These are phyloP conservation scores for Plasmopara halstedii DNA, from an alignment of 352 stramenopile genomes.

Conservation along the genomic window DNA sequence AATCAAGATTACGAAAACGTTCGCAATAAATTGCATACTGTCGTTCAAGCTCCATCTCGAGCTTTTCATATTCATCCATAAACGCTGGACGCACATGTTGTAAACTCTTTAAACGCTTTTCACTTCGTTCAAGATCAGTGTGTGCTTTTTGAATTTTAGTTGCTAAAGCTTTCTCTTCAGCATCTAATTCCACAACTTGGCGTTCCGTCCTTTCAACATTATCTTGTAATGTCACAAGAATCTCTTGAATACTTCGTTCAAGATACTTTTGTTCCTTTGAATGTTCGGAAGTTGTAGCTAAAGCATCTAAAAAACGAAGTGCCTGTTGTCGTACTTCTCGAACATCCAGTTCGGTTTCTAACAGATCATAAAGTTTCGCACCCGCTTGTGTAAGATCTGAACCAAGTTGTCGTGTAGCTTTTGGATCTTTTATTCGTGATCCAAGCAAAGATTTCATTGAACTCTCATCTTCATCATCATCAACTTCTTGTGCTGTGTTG, in stretches of 20 bases:
- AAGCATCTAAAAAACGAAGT: slow-evolving; percentile 89
- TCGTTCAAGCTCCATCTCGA: slow-evolving; percentile 93
- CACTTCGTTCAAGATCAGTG: slow-evolving; percentile 91
- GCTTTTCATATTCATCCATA: slow-evolving; percentile 97
- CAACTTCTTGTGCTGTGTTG: slow-evolving; percentile 35
- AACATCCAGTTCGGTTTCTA: slow-evolving; percentile 88
- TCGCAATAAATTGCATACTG: slow-evolving; percentile 94
- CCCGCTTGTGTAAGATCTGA: slow-evolving; percentile 92
- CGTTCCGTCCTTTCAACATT: slow-evolving; percentile 82
- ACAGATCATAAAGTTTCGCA: slow-evolving; percentile 87
- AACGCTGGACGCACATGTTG: slow-evolving; percentile 92
- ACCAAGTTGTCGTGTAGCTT: slow-evolving; percentile 85
- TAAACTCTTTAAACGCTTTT: slow-evolving; percentile 91
- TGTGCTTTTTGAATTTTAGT: slow-evolving; percentile 93
- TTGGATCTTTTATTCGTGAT: slow-evolving; percentile 82
- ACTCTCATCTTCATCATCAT: slow-evolving; percentile 68
- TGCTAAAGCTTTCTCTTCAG: slow-evolving; percentile 86
- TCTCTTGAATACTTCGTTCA: slow-evolving; percentile 74
- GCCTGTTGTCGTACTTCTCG: slow-evolving; percentile 72
- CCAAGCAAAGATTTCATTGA: slow-evolving; percentile 64
- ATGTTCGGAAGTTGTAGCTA: slow-evolving; percentile 81
- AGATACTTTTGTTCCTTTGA: slow-evolving; percentile 84
- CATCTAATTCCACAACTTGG: slow-evolving; percentile 88
- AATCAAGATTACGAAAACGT: slow-evolving; percentile 95
- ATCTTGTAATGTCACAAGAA: slow-evolving; percentile 70